Conservation (phyloP, 352 stramenopile genomes). For the Globisporangium viniferum region DNA sequence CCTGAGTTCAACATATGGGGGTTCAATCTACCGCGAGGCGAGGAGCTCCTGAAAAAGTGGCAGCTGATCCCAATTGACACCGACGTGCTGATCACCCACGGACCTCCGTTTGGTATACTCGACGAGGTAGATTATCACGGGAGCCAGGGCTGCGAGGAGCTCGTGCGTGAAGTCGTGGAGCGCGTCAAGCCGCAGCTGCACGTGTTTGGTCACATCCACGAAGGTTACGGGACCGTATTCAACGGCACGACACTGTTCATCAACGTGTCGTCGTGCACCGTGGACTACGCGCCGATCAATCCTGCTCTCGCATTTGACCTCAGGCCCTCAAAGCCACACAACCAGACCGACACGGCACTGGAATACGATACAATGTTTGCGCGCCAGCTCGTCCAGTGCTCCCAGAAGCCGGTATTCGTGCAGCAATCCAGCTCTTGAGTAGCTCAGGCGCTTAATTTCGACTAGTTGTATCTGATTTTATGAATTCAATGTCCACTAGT, state of each 20-base stretch:
- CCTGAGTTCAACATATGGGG: slow-evolving; percentile 81
- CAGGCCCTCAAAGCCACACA: background rate
- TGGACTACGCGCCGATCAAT: slow-evolving; percentile 71
- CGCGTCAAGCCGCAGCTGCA: slow-evolving; percentile 68
- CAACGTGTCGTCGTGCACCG: slow-evolving; percentile 77
- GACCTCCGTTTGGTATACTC: slow-evolving; percentile 71
- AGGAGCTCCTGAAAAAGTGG: slow-evolving; percentile 41
- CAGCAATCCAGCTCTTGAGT: background rate
- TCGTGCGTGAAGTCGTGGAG: slow-evolving; percentile 63
- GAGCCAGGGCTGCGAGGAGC: slow-evolving; percentile 69
- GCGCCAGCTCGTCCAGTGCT: background rate
- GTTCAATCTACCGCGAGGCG: slow-evolving; percentile 58
- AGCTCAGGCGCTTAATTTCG: too few species aligned
- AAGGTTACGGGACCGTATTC: slow-evolving; percentile 65
- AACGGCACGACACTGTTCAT: slow-evolving; percentile 79
- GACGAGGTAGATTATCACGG: slow-evolving; percentile 52
- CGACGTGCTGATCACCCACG: slow-evolving; percentile 88
- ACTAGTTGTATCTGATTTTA: too few species aligned
- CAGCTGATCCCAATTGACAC: slow-evolving; percentile 45
- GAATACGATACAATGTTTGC: background rate
- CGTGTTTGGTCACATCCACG: slow-evolving; percentile 90
- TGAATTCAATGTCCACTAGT: too few species aligned
- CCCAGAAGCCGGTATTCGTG: background rate
- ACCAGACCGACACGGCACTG: background rate
- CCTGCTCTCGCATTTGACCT: slow-evolving; percentile 54